Evolutionary conservation across 139 green algal genomes (phyloP).

Genomic region (Closterium sp.): DNA sequence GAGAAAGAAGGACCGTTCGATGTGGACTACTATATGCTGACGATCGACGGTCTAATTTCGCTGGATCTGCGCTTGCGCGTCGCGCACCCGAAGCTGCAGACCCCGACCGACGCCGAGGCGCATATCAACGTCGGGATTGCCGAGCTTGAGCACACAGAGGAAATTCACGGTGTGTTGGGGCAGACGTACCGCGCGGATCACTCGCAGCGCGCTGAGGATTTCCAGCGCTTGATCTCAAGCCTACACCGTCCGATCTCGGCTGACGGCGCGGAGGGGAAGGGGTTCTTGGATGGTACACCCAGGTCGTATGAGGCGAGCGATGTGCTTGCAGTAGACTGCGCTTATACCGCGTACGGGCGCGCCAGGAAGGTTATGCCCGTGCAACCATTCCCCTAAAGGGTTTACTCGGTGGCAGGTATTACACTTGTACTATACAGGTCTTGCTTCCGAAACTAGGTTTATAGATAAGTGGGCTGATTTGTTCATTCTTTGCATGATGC

Average conservation of each 20-base stretch:
- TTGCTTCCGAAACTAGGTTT: too few relatives aligned
- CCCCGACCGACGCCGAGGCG: not conserved
- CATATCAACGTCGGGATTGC: constrained; percentile 14
- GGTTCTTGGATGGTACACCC: constrained; percentile 25
- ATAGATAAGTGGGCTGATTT: too few relatives aligned
- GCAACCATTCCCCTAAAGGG: too few relatives aligned
- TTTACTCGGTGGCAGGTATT: too few relatives aligned
- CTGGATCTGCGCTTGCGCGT: not conserved
- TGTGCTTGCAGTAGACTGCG: constrained; percentile 6
- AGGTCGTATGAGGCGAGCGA: not conserved
- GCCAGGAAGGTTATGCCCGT: too few relatives aligned
- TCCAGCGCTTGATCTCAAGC: not conserved
- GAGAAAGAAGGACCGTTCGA: not conserved
- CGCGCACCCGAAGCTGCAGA: not conserved
- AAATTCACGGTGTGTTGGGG: constrained; percentile 11
- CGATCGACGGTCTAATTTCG: not conserved
- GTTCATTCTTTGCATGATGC: too few relatives aligned
- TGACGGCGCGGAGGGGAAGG: constrained; percentile 4
- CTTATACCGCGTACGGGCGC: not conserved
- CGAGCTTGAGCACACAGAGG: not conserved
- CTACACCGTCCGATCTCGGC: not conserved
- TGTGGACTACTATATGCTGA: constrained; percentile 3
- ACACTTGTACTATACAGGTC: too few relatives aligned
- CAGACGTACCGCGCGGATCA: constrained; percentile 25
- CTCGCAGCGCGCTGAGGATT: not conserved